Conservation (phyloP, 1,284 basidiomycete genomes). For the Fomitopsis schrenkii region DNA sequence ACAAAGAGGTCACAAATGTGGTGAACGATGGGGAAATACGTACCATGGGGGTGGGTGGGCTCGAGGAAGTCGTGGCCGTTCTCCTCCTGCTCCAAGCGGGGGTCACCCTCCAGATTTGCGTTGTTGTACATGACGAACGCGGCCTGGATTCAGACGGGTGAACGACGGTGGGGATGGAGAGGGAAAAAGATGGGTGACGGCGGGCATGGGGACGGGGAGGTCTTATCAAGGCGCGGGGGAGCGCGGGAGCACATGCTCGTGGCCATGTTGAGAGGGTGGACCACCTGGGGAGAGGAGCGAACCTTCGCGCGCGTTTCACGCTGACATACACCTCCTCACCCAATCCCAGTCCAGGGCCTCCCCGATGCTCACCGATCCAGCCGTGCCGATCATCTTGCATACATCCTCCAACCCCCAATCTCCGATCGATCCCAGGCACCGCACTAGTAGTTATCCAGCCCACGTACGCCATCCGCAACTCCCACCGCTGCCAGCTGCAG, state of each 20-base stretch:
- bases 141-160: not conserved
- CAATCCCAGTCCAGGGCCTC: not conserved
- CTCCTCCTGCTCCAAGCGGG: conserved; percentile 7
- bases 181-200: not conserved
- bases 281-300: not conserved
- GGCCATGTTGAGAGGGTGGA: no score
- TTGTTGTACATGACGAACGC: conserved; percentile 5
- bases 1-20: no score
- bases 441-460: not conserved
- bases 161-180: not conserved
- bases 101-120: conserved; percentile 8
- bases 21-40: not conserved
- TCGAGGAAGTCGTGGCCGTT: conserved; percentile 7
- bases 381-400: not conserved
- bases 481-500: not conserved
- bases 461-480: not conserved
- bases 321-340: not conserved
- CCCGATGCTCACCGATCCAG: not conserved
- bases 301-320: not conserved
- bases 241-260: not conserved
- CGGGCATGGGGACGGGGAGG: not conserved
- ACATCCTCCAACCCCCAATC: not conserved
- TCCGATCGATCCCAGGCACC: not conserved
- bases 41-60: conserved; percentile 1
- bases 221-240: not conserved